Percentiles rank a stretch among this genome's conserved stretches.
phyloP scores from a whole-genome alignment of 169 alveolate species.

The Plasmodium blacklocki region DNA sequence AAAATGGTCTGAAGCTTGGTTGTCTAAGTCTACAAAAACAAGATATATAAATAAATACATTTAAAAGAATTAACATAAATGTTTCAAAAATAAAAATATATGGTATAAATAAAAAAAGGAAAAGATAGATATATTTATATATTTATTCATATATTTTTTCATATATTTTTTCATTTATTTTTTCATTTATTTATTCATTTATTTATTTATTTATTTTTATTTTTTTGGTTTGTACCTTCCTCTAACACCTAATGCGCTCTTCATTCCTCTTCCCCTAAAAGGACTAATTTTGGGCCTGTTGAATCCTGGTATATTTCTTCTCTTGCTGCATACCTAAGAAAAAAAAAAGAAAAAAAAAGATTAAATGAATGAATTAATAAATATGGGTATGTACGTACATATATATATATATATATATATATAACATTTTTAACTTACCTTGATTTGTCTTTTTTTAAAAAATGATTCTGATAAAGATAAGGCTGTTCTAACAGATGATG shows the following conservation, averaged over 20 bases:
- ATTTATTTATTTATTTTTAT: not conserved
- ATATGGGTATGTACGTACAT: not conserved
- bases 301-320: slow-evolving; percentile 90
- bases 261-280: slow-evolving; percentile 64
- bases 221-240: slow-evolving; percentile 38
- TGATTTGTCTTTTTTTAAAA: slow-evolving; percentile 92
- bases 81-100: too few relatives aligned
- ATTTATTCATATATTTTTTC: not conserved
- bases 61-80: not conserved
- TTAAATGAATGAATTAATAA: not conserved
- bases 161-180: not conserved
- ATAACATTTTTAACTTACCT: slow-evolving; percentile 78
- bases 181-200: not conserved
- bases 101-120: too few relatives aligned
- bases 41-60: not conserved
- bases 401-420: too few relatives aligned
- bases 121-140: too few relatives aligned
- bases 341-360: slow-evolving; percentile 7
- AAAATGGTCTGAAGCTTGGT: slow-evolving; percentile 74
- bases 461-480: slow-evolving; percentile 90
- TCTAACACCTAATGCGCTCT: slow-evolving; percentile 15
- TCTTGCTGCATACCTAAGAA: slow-evolving; percentile 84
- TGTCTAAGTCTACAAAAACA: slow-evolving; percentile 35
- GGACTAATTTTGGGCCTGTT: slow-evolving; percentile 62
- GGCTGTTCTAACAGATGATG: slow-evolving; percentile 90